Evolutionary conservation across 805 yeast genomes (phyloP), one percentile per base, ranked within the genome.

Genomic region (Hanseniaspora meyeri): DNA sequence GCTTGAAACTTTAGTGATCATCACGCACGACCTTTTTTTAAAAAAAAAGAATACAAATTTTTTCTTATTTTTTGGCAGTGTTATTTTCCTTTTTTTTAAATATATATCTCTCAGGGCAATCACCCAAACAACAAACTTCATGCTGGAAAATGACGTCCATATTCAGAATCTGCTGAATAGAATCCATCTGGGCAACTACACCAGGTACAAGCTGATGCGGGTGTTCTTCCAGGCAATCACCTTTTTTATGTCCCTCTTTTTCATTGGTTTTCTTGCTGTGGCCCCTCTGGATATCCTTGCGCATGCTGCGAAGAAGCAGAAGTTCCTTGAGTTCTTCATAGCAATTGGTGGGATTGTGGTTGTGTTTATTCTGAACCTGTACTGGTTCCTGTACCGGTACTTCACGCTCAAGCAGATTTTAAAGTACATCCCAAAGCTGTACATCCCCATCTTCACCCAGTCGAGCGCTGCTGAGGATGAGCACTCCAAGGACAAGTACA

Each of bases 271-370:
- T 56, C 72, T 82, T 31, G 72, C 86, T 1, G 85, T 85, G 9
- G 72, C 91, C 0, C 95, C 95, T 0, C 78, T 88, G 16, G 97
- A 91, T 68, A 80, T 88, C 34, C 80, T 89, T 59, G 74, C 75
- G 0, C 82, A 78, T 63, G 78, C 82, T 6, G 72, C 80, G 2
- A 72, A 72, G 8, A 70, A 32, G 2, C 79, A 4, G 79, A 85
- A 62, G 93, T 87, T 1, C 72, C 87, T 66, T 9, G 87, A 89
- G 65, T 79, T 91, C 3, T 83, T 90, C 60, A 87, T 90, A 58
- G 87, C 89, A 20, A 80, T 86, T 8, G 78, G 81, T 47, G 87
- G 85, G 7, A 75, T 86, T 62, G 87, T 81, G 2, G 69, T 80
- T 1, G 80, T 86, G 60, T 71, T 81, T 1, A 58, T 83, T 0